phyloP scores from a whole-genome alignment of 805 yeast species.

The Metschnikowia matae region DNA sequence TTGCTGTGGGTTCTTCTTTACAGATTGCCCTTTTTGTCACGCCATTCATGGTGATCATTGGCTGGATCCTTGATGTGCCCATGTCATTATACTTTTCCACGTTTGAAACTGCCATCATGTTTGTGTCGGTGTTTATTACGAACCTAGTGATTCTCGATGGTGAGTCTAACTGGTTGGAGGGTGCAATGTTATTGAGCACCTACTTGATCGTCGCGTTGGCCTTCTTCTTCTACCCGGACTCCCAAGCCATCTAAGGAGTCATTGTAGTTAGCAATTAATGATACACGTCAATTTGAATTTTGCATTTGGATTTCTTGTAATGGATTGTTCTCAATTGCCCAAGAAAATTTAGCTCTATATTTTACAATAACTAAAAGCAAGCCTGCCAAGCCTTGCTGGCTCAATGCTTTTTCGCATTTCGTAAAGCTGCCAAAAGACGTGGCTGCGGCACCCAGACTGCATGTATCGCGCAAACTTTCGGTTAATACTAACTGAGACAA shows the following conservation, averaged over 20 bases:
- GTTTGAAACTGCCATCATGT: conserved; percentile 89
- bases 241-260: conserved; percentile 10
- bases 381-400: neutral
- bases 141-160: conserved; percentile 90
- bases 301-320: too few relatives aligned
- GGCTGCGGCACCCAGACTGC: neutral
- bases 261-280: neutral
- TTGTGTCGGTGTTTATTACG: conserved; percentile 83
- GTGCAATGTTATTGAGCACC: conserved; percentile 84
- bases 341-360: neutral
- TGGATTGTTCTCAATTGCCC: neutral
- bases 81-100: conserved; percentile 91
- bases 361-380: neutral
- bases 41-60: conserved; percentile 88
- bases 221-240: conserved; percentile 82
- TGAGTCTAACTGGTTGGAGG: conserved; percentile 95
- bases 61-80: conserved; percentile 90
- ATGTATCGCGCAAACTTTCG: conserved; percentile 1
- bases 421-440: neutral
- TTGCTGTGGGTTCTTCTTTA: conserved; percentile 92
- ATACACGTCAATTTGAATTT: neutral
- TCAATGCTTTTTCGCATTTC: neutral
- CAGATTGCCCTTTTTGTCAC: conserved; percentile 95
- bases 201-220: conserved; percentile 86
- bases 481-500: neutral